These are phyloP conservation scores for Beauveria rudraprayagi DNA, from an alignment of 2,329 filamentous ascomycete genomes.

Conservation along the genomic window DNA sequence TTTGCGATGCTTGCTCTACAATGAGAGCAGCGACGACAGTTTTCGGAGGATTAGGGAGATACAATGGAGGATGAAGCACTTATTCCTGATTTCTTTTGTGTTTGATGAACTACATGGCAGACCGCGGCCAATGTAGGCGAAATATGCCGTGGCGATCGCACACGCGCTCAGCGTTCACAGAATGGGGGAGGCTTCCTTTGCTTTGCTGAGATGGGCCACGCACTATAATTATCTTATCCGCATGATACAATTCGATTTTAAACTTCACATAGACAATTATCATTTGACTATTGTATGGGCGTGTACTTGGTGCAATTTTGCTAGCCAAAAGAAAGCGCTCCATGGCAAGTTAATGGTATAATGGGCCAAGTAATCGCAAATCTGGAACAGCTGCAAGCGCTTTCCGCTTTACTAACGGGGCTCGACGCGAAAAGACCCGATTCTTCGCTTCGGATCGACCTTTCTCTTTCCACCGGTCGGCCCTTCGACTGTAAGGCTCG, in stretches of 20 bases:
- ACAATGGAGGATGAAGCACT: neutral
- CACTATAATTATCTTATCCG: too few species aligned
- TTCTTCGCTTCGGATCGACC: neutral
- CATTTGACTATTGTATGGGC: too few species aligned
- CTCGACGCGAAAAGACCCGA: neutral
- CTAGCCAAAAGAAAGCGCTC: too few species aligned
- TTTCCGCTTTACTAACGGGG: neutral
- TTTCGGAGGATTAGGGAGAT: too few species aligned
- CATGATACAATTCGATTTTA: too few species aligned
- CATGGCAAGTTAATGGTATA: too few species aligned
- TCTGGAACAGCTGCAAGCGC: too few species aligned
- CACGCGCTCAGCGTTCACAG: neutral
- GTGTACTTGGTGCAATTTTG: too few species aligned
- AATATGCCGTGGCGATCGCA: neutral
- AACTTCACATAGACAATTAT: too few species aligned
- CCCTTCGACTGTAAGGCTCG: neutral
- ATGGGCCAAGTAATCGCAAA: too few species aligned
- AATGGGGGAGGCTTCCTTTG: neutral
- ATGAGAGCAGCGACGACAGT: neutral
- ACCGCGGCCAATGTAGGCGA: neutral
- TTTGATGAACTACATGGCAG: neutral
- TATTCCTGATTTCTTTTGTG: neutral
- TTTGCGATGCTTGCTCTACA: constrained; percentile 69
- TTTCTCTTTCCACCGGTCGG: neutral
- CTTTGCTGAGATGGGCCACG: neutral